Evolutionary conservation across 768 basidiomycete genomes (phyloP).

Genomic region (Tylopilus subfusipes): DNA sequence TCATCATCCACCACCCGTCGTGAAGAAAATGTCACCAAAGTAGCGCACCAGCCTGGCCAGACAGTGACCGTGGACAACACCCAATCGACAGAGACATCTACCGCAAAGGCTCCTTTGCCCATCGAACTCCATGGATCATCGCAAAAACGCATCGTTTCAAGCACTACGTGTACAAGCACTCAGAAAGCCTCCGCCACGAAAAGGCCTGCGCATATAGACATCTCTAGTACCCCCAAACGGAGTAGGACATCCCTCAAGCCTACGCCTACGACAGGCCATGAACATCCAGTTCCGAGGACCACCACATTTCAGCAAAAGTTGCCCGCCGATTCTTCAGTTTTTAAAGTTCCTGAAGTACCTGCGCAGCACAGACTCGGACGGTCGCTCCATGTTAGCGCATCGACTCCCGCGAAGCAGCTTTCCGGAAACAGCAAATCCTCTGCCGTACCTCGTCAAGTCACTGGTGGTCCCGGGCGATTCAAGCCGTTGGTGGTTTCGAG

Average conservation of each 20-base stretch:
- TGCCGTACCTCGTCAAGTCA: neutral
- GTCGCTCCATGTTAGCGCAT: neutral
- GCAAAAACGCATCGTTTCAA: neutral
- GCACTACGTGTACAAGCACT: neutral
- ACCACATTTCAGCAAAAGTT: neutral
- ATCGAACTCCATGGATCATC: neutral
- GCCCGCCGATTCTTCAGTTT: neutral
- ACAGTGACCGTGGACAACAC: neutral
- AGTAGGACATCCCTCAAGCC: slow-evolving; percentile 2
- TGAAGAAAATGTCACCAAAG: neutral
- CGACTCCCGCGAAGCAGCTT: neutral
- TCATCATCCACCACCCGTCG: neutral
- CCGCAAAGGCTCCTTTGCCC: neutral
- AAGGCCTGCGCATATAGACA: slow-evolving; percentile 20
- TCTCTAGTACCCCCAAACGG: slow-evolving; percentile 14
- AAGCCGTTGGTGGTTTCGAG: slow-evolving; percentile 9
- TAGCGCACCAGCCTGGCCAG: neutral
- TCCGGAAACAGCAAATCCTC: neutral
- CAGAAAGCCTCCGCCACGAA: slow-evolving; percentile 8
- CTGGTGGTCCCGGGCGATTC: slow-evolving; percentile 12
- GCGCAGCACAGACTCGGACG: neutral
- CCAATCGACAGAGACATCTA: neutral
- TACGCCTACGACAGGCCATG: neutral
- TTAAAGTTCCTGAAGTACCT: slow-evolving; percentile 8
- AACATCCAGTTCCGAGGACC: neutral